These are phyloP conservation scores for Phytophthora kernoviae DNA, from an alignment of 352 stramenopile species.

Conservation along the genomic window DNA sequence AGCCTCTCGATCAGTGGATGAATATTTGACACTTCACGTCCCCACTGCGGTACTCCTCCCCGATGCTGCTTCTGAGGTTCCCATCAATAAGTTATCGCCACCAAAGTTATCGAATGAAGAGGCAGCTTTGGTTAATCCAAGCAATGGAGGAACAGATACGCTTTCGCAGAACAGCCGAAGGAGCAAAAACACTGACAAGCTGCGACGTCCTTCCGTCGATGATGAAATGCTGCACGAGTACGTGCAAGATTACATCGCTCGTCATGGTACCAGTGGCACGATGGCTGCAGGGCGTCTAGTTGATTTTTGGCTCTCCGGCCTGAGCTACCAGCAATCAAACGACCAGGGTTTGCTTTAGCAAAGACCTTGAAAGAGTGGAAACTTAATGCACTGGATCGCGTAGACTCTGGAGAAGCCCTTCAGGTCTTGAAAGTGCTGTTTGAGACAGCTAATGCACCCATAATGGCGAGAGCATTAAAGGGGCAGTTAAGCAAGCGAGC, in stretches of 20 bases:
- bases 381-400: conserved; percentile 25
- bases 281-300: conserved; percentile 45
- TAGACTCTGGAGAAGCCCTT: conserved; percentile 30
- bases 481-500: conserved; percentile 12
- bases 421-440: conserved; percentile 29
- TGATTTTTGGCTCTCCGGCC: conserved; percentile 46
- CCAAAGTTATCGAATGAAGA: conserved; percentile 11
- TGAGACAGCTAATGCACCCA: conserved; percentile 17
- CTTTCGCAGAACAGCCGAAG: conserved; percentile 4
- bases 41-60: conserved; percentile 20
- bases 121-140: conserved; percentile 5
- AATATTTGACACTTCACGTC: conserved; percentile 25
- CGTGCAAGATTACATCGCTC: conserved; percentile 47
- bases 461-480: conserved; percentile 14
- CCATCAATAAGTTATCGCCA: conserved; percentile 13
- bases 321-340: conserved; percentile 37
- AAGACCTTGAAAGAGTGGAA: conserved; percentile 40
- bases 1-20: conserved; percentile 21
- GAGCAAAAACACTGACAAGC: conserved; percentile 12
- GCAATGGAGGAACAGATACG: conserved; percentile 1
- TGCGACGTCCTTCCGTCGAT: conserved; percentile 13
- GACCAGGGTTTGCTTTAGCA: conserved; percentile 33
- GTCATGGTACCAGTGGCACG: conserved; percentile 36
- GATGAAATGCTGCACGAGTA: conserved; percentile 39
- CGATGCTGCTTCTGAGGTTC: conserved; percentile 9